A percentile compares a stretch with the other conserved stretches of the same genome.
These are phyloP conservation scores for Aspergillus sp. DNA, from an alignment of 2,329 filamentous ascomycete species.

Conservation along the genomic window DNA sequence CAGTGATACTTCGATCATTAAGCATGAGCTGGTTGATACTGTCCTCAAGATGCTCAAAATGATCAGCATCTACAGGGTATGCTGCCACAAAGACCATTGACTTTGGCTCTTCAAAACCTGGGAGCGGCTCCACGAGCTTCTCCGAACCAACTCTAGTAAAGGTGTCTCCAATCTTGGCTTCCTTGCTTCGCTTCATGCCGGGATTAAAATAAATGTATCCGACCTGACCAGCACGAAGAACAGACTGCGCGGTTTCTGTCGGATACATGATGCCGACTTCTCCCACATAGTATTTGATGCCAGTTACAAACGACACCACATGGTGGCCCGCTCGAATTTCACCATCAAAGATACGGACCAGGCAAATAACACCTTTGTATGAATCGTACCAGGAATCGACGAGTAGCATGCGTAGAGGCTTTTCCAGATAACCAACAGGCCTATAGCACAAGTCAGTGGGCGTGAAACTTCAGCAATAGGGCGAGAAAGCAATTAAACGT, in stretches of 20 bases:
- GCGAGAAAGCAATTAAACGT: conserved; percentile 17
- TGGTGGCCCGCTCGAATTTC: conserved; percentile 76
- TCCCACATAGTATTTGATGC: conserved; percentile 84
- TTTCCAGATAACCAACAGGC: conserved; percentile 67
- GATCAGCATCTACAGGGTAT: conserved; percentile 85
- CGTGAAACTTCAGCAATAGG: not conserved
- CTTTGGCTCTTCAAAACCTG: conserved; percentile 94
- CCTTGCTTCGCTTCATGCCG: conserved; percentile 94
- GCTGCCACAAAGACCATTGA: conserved; percentile 98
- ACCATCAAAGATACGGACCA: conserved; percentile 90
- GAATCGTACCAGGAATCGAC: conserved; percentile 99
- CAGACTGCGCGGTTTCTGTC: conserved; percentile 72
- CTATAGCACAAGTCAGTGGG: conserved; percentile 24
- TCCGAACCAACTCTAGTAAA: conserved; percentile 80
- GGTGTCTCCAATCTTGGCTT: conserved; percentile 94
- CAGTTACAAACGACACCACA: conserved; percentile 82
- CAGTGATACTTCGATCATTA: conserved; percentile 90
- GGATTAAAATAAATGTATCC: conserved; percentile 97
- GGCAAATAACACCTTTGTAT: conserved; percentile 86
- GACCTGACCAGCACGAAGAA: conserved; percentile 84
- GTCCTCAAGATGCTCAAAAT: conserved; percentile 82
- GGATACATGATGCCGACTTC: conserved; percentile 98
- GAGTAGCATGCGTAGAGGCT: conserved; percentile 76
- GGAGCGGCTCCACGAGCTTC: conserved; percentile 70
- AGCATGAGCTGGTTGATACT: conserved; percentile 90